Evolutionary conservation across 139 green algal species (phyloP), one percentile per base, ranked within the genome.

Genomic region (Deuterostichococcus epilithicus): DNA sequence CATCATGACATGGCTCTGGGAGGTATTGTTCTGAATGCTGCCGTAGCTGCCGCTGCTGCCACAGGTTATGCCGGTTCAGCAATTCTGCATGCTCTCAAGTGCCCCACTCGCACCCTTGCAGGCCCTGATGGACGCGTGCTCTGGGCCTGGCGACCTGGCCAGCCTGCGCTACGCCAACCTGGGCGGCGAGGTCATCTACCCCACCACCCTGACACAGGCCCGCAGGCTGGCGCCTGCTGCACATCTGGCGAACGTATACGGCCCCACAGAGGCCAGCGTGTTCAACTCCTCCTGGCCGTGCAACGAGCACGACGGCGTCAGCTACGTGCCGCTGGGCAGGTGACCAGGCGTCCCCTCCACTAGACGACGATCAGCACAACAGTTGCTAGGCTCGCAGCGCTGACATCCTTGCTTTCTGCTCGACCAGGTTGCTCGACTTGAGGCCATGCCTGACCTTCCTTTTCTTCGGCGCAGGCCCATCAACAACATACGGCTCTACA

Each of bases 401-500:
- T n/a, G n/a, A n/a, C n/a, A n/a, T n/a, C n/a, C n/a, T n/a, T n/a
- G n/a, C n/a, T n/a, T n/a, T n/a, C n/a, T n/a, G n/a, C n/a, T n/a
- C n/a, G n/a, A n/a, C n/a, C n/a, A n/a, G n/a, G n/a, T n/a, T n/a
- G n/a, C n/a, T n/a, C n/a, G n/a, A n/a, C n/a, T n/a, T n/a, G n/a
- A n/a, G n/a, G n/a, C n/a, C n/a, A n/a, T n/a, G n/a, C n/a, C n/a
- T n/a, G n/a, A n/a, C n/a, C n/a, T n/a, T n/a, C n/a, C n/a, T n/a
- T n/a, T n/a, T n/a, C n/a, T n/a, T n/a, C n/a, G n/a, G n/a, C n/a
- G n/a, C n/a, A 25, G 52, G 26, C 86, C 85, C 60, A 82, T 85
- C 58, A 30, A 76, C 67, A 90, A 90, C 68, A 70, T 86, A 26
- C 70, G 75, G 34, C 63, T 67, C 52, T 90, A 88, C 44, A 78